These are phyloP conservation scores for Logfia minima DNA, from an alignment of 129 eudicot species.

Conservation along the genomic window DNA sequence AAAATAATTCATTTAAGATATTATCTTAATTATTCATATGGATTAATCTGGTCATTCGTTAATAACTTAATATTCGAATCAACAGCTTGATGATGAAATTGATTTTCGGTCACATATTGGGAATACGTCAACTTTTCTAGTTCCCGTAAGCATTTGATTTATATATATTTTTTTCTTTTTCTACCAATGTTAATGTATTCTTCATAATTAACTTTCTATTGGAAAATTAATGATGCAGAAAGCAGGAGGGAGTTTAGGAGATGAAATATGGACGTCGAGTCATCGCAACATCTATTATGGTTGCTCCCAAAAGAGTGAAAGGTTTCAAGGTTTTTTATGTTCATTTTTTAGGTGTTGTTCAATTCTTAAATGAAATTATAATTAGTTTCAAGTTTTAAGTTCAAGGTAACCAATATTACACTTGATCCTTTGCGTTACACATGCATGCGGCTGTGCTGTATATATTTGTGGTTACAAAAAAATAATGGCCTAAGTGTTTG, in stretches of 20 bases:
- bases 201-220: not conserved
- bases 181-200: not conserved
- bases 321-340: conserved; percentile 34
- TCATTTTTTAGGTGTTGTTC: not conserved
- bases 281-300: conserved; percentile 45
- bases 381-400: not conserved
- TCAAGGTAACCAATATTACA: not conserved
- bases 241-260: conserved; percentile 42
- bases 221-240: conserved; percentile 21
- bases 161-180: not conserved
- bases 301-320: conserved; percentile 54
- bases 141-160: conserved; percentile 38
- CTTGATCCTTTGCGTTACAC: not conserved
- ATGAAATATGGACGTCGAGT: conserved; percentile 45
- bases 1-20: not conserved
- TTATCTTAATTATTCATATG: not conserved
- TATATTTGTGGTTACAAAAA: no score
- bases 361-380: not conserved
- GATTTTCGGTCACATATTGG: conserved; percentile 32
- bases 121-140: conserved; percentile 33
- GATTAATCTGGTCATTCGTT: not conserved
- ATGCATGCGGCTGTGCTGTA: not conserved
- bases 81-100: conserved; percentile 33
- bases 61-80: not conserved
- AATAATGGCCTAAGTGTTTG: no score